Base-by-base conservation (phyloP, 306 rosid genomes). In the Adenanthera pavonina region DNA sequence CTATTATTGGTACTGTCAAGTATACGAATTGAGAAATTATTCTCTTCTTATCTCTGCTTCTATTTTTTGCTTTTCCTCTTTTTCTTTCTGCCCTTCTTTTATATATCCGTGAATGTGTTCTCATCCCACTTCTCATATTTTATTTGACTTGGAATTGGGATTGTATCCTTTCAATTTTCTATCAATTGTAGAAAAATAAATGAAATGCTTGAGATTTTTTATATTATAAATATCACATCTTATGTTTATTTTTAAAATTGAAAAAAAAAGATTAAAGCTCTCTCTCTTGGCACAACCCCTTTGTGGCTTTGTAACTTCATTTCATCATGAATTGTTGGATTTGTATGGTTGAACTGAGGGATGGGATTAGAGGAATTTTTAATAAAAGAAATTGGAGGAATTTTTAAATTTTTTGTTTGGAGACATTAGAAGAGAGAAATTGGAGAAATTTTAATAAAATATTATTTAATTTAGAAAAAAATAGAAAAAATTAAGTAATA, bases 1-100 rank as follows among this genome's bases (percentile, higher is more conserved):
- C 25, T 38, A 5, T 57, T 17, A 33, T 60, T 59, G 60, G 68
- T 74, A 69, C 44, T 44, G 16, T 76, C 35, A 38, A 14, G 41
- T 2, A 72, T 13, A 53, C 59, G 79, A 6, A 4, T 40, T 72
- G 25, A 35, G 71, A 67, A 54, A 66, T 54, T 33, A 49, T 70
- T 61, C 72, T 8, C 46, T 59, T 67, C 56, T 67, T 40, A 73
- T 57, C 36, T 33, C 14, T 10, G 41, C 8, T 19, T 67, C 43
- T 19, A 8, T n/a, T 10, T 49, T 12, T 64, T 52, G 48, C 52
- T 46, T 40, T 17, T 25, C 11, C 38, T 16, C 19, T 78, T 85
- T 71, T 61, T 6, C 56, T 64, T 33, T 64, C 38, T 54, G 53
- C 66, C 20, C 16, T 85, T 85, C 40, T 47, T 66, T 73, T 62